Evolutionary conservation across 192 early-diverging fungal species (phyloP), one percentile per base, ranked within the genome.

Genomic region (Coemansia sp.): DNA sequence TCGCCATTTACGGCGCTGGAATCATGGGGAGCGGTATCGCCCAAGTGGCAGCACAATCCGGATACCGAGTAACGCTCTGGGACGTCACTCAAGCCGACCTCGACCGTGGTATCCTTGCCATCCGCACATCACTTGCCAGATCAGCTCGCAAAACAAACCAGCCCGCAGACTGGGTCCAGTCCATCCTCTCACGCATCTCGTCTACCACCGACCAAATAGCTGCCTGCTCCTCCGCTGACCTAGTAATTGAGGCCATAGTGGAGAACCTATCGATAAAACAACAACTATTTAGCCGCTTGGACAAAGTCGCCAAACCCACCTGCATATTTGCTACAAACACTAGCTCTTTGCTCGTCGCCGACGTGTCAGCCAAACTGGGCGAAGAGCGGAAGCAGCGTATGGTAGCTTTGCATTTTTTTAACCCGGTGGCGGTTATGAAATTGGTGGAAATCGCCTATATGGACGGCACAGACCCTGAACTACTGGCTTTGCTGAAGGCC

Each of bases 191-290:
- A 34, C 86, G 87, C 52, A 89, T 97, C 73, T 62, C 68, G 16
- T 82, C 84, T 32, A 87, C 88, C 58, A 92, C 88, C 13, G 87
- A 93, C 68, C 80, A 89, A 13, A 71, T 74, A 24, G 64, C 70
- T 20, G 87, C 89, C 10, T 89, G 84, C 9, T 63, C 71, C 35
- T 61, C 83, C 15, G 82, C 91, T 9, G 93, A 97, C 75, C 80
- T 97, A 55, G 86, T 94, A 27, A 81, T 97, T 56, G 95, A 97
- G 79, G 95, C 95, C 38, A 93, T 97, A 82, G 91, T 97, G 2
- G 95, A 97, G 72, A 92, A 94, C 78, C 76, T 97, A 38, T 74
- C 86, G 40, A 84, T 86, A 35, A 97, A 97, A 83, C 91, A 90
- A 63, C 74, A 84, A 53, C 78, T 97, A 50, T 94, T 97, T 74